phyloP scores from a whole-genome alignment of 2,329 filamentous ascomycete species.

The Blumeriella jaapii region DNA sequence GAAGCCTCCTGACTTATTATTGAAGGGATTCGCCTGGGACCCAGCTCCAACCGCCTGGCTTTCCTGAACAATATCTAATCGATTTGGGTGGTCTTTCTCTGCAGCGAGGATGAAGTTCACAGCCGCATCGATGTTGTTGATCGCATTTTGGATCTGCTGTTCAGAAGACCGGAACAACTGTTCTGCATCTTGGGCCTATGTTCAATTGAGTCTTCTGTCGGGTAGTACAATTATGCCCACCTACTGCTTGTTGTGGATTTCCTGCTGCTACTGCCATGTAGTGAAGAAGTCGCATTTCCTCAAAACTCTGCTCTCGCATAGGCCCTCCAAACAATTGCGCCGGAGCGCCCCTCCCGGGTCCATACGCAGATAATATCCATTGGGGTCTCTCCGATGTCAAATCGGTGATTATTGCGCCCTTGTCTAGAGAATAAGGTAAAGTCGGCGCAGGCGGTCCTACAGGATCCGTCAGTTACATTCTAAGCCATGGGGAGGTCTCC shows the following conservation, averaged over 20 bases:
- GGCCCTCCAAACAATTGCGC: slow-evolving; percentile 74
- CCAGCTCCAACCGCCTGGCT: slow-evolving; percentile 28
- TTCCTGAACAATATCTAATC: slow-evolving; percentile 48
- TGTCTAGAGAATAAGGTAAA: slow-evolving; percentile 21
- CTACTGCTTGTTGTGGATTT: slow-evolving; percentile 38
- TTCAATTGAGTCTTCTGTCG: not conserved
- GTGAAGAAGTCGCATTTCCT: slow-evolving; percentile 75
- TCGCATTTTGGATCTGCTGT: slow-evolving; percentile 59
- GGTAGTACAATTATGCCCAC: slow-evolving; percentile 6
- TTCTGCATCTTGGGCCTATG: slow-evolving; percentile 47
- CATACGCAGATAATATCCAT: slow-evolving; percentile 84
- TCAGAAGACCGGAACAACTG: slow-evolving; percentile 51
- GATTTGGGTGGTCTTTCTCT: slow-evolving; percentile 63
- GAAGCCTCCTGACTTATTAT: slow-evolving; percentile 7
- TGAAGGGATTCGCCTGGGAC: slow-evolving; percentile 28
- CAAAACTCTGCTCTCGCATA: slow-evolving; percentile 72
- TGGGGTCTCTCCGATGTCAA: slow-evolving; percentile 59
- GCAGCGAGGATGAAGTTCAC: slow-evolving; percentile 56
- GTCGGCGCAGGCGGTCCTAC: slow-evolving; percentile 4
- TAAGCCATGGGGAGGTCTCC: slow-evolving; percentile 1
- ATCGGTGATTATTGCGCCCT: slow-evolving; percentile 51
- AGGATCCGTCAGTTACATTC: slow-evolving; percentile 4
- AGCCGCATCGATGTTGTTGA: slow-evolving; percentile 60
- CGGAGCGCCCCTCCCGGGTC: slow-evolving; percentile 64
- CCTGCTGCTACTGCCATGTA: slow-evolving; percentile 54